These are phyloP conservation scores for Lavandula angustifolia DNA, from an alignment of 257 asterid species.

Conservation along the genomic window DNA sequence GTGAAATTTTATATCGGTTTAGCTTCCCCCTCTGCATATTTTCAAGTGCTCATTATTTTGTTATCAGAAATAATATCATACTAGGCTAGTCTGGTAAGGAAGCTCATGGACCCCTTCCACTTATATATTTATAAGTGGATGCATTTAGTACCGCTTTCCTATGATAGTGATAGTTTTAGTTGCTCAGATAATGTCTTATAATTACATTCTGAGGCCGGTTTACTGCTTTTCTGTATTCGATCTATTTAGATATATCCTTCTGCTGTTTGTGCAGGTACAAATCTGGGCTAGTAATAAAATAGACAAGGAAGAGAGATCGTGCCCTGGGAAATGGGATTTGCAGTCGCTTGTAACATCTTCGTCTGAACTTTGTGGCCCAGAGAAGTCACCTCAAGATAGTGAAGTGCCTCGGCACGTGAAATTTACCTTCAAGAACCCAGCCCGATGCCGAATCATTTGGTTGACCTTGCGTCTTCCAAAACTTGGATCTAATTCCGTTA, in stretches of 20 bases:
- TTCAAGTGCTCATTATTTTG: slow-evolving; percentile 7
- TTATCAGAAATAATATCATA: slow-evolving; percentile 12
- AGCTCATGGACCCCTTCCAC: slow-evolving; percentile 20
- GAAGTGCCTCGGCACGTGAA: slow-evolving; percentile 80
- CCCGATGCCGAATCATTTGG: slow-evolving; percentile 94
- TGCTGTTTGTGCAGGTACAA: slow-evolving; percentile 66
- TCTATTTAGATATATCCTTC: slow-evolving; percentile 20
- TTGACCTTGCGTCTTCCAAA: slow-evolving; percentile 73
- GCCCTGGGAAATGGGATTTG: slow-evolving; percentile 95
- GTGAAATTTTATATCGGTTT: slow-evolving; percentile 13
- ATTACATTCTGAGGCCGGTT: slow-evolving; percentile 19
- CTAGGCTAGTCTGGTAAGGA: slow-evolving; percentile 10
- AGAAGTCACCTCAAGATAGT: slow-evolving; percentile 48
- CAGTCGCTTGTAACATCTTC: slow-evolving; percentile 67
- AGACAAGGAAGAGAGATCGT: slow-evolving; percentile 76
- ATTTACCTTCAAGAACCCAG: slow-evolving; percentile 72
- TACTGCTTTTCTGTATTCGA: slow-evolving; percentile 14
- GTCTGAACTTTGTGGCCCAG: slow-evolving; percentile 82
- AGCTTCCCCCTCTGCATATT: slow-evolving; percentile 7
- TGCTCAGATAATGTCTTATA: slow-evolving; percentile 8
- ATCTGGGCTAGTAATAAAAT: slow-evolving; percentile 89
- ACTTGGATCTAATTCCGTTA: slow-evolving; percentile 73
- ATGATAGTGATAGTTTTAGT: slow-evolving; percentile 20
- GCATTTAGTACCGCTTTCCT: not conserved
- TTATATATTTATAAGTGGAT: slow-evolving; percentile 16